Conservation (phyloP, 2,329 filamentous ascomycete species). For the Cyanodermella asteris region DNA sequence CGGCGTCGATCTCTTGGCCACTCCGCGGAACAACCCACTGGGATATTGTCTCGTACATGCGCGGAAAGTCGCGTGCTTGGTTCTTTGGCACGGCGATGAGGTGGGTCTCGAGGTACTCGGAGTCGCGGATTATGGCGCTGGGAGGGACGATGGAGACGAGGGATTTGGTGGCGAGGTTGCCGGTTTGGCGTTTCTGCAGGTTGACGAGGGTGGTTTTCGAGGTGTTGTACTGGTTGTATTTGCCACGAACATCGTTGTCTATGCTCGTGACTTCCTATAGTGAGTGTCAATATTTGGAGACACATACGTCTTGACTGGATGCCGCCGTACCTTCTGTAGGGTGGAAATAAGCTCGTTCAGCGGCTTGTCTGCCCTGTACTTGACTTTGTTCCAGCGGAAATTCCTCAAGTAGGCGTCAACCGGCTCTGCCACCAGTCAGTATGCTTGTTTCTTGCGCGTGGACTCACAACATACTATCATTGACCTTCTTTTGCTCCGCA, state of each 20-base stretch:
- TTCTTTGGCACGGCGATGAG: slow-evolving; percentile 70
- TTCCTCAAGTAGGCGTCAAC: slow-evolving; percentile 76
- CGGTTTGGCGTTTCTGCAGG: slow-evolving; percentile 72
- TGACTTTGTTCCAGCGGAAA: slow-evolving; percentile 94
- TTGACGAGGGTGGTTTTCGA: slow-evolving; percentile 66
- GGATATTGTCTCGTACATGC: slow-evolving; percentile 67
- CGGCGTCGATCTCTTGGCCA: slow-evolving; percentile 54
- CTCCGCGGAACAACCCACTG: slow-evolving; percentile 91
- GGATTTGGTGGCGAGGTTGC: slow-evolving; percentile 85
- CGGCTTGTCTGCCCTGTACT: slow-evolving; percentile 83
- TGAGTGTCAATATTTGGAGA: neutral
- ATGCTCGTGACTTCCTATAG: slow-evolving; percentile 64
- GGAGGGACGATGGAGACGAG: slow-evolving; percentile 77
- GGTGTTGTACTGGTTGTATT: slow-evolving; percentile 84
- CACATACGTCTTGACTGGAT: neutral
- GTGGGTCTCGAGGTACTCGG: slow-evolving; percentile 92
- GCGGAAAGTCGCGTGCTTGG: slow-evolving; percentile 68
- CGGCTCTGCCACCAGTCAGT: slow-evolving; percentile 41
- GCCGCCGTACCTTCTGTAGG: slow-evolving; percentile 50
- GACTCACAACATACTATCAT: slow-evolving; percentile 47
- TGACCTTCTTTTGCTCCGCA: slow-evolving; percentile 74
- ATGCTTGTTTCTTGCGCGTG: slow-evolving; percentile 2
- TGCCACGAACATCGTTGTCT: slow-evolving; percentile 87
- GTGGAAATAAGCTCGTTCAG: slow-evolving; percentile 70
- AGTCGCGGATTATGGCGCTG: slow-evolving; percentile 58